A percentile compares a stretch with the other conserved stretches of the same genome.
Conservation (phyloP, 805 yeast species). For the Kregervanrija pseudodelftensis region DNA sequence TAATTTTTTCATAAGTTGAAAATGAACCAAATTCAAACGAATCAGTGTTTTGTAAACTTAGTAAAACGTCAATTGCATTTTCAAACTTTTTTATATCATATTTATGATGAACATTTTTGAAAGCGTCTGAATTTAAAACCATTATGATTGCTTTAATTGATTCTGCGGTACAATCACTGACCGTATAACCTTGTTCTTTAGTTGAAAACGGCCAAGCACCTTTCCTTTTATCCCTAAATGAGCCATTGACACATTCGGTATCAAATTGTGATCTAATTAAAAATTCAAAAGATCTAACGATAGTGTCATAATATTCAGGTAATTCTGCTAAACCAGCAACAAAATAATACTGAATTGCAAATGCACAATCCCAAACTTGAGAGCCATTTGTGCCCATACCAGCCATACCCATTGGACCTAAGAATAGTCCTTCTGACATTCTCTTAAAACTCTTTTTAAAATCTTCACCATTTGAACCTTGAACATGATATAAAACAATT, state of each 20-base stretch:
- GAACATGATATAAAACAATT: constrained; percentile 60
- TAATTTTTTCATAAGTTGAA: constrained; percentile 82
- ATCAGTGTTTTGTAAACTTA: constrained; percentile 72
- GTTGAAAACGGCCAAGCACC: constrained; percentile 98
- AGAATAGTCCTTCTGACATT: constrained; percentile 70
- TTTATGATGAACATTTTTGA: constrained; percentile 29
- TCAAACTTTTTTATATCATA: constrained; percentile 49
- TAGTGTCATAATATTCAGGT: constrained; percentile 56
- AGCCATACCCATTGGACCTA: constrained; percentile 86
- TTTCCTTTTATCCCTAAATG: constrained; percentile 71
- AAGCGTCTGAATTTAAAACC: constrained; percentile 65
- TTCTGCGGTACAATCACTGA: constrained; percentile 95
- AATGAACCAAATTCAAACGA: constrained; percentile 83
- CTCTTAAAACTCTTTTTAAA: constrained; percentile 51
- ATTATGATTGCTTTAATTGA: constrained; percentile 87
- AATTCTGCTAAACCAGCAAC: constrained; percentile 70
- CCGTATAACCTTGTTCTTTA: constrained; percentile 92
- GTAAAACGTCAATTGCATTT: constrained; percentile 68
- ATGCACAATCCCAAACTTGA: constrained; percentile 95
- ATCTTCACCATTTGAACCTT: constrained; percentile 59
- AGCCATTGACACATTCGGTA: constrained; percentile 66
- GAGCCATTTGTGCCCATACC: constrained; percentile 97
- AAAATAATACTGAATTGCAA: constrained; percentile 77
- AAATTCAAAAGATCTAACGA: constrained; percentile 63
- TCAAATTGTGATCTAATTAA: constrained; percentile 80